These are phyloP conservation scores for Pestalotiopsis sp. DNA, from an alignment of 2,329 filamentous ascomycete genomes.

Conservation along the genomic window DNA sequence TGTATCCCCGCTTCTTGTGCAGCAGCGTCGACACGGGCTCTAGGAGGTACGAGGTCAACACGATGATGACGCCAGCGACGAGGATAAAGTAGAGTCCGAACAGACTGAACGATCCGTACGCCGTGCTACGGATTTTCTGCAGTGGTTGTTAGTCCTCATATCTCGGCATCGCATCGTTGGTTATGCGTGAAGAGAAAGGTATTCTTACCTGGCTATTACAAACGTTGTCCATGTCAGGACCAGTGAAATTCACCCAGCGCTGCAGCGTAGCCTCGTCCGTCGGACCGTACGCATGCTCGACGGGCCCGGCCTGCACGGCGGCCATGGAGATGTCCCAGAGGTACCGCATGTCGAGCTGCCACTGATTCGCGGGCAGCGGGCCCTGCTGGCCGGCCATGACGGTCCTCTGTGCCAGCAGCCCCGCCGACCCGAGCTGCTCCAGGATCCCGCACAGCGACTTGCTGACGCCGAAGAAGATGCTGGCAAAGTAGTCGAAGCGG, in stretches of 20 bases:
- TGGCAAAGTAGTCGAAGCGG: not conserved
- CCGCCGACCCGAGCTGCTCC: not conserved
- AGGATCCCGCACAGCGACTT: not conserved
- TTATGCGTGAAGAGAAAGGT: not conserved
- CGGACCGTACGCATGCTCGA: not conserved
- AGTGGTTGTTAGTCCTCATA: fast-evolving
- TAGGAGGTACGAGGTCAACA: constrained; percentile 18
- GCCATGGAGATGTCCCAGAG: not conserved
- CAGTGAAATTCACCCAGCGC: not conserved
- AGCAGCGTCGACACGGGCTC: constrained; percentile 16
- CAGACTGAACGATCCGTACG: constrained; percentile 26
- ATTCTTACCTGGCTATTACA: not conserved
- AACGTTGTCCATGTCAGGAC: not conserved
- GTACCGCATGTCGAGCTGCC: not conserved
- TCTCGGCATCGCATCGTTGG: not conserved
- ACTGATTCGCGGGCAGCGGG: not conserved
- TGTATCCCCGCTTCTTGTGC: constrained; percentile 11
- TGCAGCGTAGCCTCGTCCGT: not conserved
- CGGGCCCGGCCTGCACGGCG: not conserved
- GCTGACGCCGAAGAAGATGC: not conserved
- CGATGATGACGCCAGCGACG: constrained; percentile 17
- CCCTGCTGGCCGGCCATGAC: not conserved
- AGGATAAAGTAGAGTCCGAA: constrained; percentile 26
- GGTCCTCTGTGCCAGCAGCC: not conserved
- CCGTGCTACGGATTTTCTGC: constrained; percentile 25